phyloP scores from a whole-genome alignment of 345 rosid species.

The Ceriops decandra region DNA sequence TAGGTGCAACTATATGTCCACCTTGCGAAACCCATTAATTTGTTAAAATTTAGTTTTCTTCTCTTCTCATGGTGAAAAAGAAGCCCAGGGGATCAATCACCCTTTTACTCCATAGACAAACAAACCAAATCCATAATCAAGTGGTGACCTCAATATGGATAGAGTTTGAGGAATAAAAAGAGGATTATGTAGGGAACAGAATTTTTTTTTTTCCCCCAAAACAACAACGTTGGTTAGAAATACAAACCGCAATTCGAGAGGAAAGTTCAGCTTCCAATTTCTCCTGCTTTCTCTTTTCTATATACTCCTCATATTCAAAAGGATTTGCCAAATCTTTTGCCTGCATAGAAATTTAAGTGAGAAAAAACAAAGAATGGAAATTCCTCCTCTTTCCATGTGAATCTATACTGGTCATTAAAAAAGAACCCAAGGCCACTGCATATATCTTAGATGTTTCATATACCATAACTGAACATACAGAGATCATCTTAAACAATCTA shows the following conservation, averaged over 20 bases:
- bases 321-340: conserved; percentile 67
- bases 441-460: too few species aligned
- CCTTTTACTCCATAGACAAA: too few species aligned
- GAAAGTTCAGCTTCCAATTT: conserved; percentile 50
- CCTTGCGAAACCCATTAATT: too few species aligned
- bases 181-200: not conserved
- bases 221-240: not conserved
- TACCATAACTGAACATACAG: not conserved
- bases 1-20: too few species aligned
- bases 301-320: conserved; percentile 55
- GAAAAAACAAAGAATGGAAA: not conserved
- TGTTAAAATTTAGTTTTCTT: too few species aligned
- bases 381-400: not conserved
- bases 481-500: not conserved
- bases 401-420: not conserved
- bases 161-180: too few species aligned
- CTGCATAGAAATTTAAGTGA: conserved; percentile 35
- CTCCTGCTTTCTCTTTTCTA: conserved; percentile 59
- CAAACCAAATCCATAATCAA: too few species aligned
- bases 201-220: not conserved
- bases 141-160: too few species aligned
- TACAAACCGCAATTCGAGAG: conserved; percentile 72
- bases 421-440: not conserved
- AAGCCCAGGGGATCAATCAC: too few species aligned
- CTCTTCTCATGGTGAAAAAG: too few species aligned